Percentiles rank a stretch among this genome's conserved stretches.
These are phyloP conservation scores for Lasiodiplodia hormozganensis DNA, from an alignment of 2,329 filamentous ascomycete genomes.

Conservation along the genomic window DNA sequence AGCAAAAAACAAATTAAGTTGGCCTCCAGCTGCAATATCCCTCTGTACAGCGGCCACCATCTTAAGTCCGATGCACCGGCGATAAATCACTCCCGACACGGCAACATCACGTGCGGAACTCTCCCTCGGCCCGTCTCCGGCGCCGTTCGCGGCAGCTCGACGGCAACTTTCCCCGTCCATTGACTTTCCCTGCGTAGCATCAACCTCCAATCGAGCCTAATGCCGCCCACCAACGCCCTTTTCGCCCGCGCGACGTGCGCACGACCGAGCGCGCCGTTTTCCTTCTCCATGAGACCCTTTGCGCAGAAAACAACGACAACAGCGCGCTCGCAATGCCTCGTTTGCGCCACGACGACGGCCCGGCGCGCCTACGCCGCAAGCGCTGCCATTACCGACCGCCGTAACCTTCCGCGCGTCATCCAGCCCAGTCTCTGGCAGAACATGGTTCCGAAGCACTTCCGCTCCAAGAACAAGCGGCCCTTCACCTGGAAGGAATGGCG, in stretches of 20 bases:
- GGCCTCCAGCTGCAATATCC: too few species aligned
- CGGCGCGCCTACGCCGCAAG: conserved; percentile 33
- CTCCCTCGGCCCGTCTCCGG: conserved; percentile 5
- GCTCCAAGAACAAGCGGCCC: conserved; percentile 22
- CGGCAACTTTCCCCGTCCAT: not conserved
- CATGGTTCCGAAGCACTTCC: conserved; percentile 45
- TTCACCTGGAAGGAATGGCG: conserved; percentile 28
- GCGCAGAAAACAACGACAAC: not conserved
- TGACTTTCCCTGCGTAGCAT: conserved; percentile 2
- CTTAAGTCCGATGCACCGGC: not conserved
- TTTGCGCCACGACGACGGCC: not conserved
- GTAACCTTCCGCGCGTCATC: conserved; percentile 43
- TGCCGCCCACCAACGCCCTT: not conserved
- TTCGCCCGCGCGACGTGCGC: not conserved
- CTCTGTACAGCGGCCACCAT: not conserved
- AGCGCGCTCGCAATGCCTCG: conserved; percentile 24
- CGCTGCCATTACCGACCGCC: conserved; percentile 29
- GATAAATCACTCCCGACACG: not conserved
- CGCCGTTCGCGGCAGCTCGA: not conserved
- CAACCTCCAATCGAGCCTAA: not conserved
- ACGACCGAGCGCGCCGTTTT: not conserved
- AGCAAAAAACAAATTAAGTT: too few species aligned
- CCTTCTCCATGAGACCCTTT: not conserved
- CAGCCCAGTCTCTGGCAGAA: conserved; percentile 47
- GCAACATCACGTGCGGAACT: not conserved